These are phyloP conservation scores for Suaeda aralocaspica DNA, from an alignment of 148 eudicot species.

Conservation along the genomic window DNA sequence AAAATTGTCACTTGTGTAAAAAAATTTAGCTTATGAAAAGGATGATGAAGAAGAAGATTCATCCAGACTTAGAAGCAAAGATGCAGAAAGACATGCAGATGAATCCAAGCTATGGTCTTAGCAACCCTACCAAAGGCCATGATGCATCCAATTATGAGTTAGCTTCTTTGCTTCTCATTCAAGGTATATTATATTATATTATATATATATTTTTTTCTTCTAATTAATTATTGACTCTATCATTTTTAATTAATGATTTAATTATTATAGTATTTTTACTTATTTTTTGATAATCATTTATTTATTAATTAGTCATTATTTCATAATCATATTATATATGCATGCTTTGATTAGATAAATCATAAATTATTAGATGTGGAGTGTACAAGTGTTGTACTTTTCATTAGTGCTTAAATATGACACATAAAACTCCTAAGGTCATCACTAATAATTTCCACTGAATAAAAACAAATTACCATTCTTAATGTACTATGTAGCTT, in stretches of 20 bases:
- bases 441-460: background rate
- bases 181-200: no score
- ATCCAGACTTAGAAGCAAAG: conserved; percentile 24
- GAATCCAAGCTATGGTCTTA: conserved; percentile 6
- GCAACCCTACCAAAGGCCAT: background rate
- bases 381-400: no score
- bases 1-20: conserved; percentile 6
- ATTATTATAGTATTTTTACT: no score
- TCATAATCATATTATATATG: background rate
- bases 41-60: conserved; percentile 39
- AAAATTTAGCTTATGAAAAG: conserved; percentile 30
- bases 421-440: background rate
- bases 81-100: conserved; percentile 20
- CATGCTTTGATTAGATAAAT: background rate
- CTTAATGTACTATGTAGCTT: no score
- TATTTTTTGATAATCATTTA: background rate
- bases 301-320: background rate
- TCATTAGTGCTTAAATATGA: conserved; percentile 1
- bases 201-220: no score
- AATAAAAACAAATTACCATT: background rate
- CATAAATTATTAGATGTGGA: no score
- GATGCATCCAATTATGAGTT: conserved; percentile 16
- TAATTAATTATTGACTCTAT: background rate
- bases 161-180: conserved; percentile 29
- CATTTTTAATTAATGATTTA: background rate